Base-by-base conservation (phyloP, 2,329 filamentous ascomycete genomes). In the Camptophora hylomeconis region DNA sequence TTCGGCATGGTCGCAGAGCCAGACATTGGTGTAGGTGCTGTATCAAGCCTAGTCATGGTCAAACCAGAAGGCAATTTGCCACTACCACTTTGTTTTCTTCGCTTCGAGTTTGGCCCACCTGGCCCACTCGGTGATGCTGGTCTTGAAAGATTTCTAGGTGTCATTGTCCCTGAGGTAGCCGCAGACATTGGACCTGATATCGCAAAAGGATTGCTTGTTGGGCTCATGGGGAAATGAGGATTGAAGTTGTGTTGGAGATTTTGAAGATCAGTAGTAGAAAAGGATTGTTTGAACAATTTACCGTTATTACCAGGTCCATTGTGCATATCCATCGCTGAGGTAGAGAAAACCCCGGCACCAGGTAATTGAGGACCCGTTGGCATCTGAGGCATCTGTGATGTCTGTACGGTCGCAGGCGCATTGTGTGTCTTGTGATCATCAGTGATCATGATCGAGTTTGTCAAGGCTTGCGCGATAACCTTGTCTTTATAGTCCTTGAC, bases 391-490 rank as follows among this genome's bases (percentile, higher is more conserved):
- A 19, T 17, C 10, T 24, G 23, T 19, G 54, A 46, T 8, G 44
- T 53, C 9, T 52, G 46, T 4, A 53, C 40, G 23, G 51, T 35
- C 33, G 47, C 41, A 39, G 63, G 55, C 28, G 64, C 53, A 33
- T 57, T 52, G 44, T 82, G 79, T 5, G 83, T 93, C 60, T 95
- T 95, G 61, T 95, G 87, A 48, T 98, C 87, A 50, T 98, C 87
- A 1, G 89, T 95, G 39, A 95, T 94, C 69, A 94, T 87, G 40
- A 95, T 92, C 1, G 83, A 80, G 31, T 78, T 75, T 12, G 82
- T 83, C 40, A 93, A 77, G 29, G 75, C 73, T 55, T 98, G 87
- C 5, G 83, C 80, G 23, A 95, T 61, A 17, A 93, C 60, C 24
- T 74, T 73, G 44, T 76, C 80, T 39, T 72, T 61, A 47, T 72